phyloP scores from a whole-genome alignment of 768 basidiomycete species.

The Russula emetica region DNA sequence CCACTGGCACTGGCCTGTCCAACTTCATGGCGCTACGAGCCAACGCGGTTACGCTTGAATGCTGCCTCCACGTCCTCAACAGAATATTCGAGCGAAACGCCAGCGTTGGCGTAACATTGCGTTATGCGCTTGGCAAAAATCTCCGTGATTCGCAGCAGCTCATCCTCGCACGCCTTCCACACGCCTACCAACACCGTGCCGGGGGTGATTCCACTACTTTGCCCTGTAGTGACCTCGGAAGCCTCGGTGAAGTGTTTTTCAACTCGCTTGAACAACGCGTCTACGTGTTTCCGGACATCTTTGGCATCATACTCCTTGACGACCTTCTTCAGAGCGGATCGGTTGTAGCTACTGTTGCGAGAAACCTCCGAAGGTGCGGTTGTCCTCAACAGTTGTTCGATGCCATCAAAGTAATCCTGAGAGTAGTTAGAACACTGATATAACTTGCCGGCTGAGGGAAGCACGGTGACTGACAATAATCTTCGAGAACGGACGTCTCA shows the following conservation, averaged over 20 bases:
- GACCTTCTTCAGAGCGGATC: slow-evolving; percentile 74
- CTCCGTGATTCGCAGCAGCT: slow-evolving; percentile 68
- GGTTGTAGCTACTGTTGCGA: slow-evolving; percentile 69
- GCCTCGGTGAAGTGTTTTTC: slow-evolving; percentile 94
- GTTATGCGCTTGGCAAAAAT: slow-evolving; percentile 62
- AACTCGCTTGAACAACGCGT: slow-evolving; percentile 82
- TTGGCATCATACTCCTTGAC: slow-evolving; percentile 83
- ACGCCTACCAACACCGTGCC: slow-evolving; percentile 74
- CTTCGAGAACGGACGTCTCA: slow-evolving; percentile 81
- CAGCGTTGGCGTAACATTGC: slow-evolving; percentile 75
- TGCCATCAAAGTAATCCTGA: slow-evolving; percentile 92
- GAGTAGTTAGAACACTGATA: slow-evolving; percentile 3
- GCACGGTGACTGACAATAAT: slow-evolving; percentile 49
- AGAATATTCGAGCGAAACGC: slow-evolving; percentile 70
- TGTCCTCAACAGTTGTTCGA: slow-evolving; percentile 81
- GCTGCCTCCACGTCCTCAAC: slow-evolving; percentile 69
- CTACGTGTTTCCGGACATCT: slow-evolving; percentile 85
- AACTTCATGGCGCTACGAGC: slow-evolving; percentile 24
- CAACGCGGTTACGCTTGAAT: slow-evolving; percentile 61
- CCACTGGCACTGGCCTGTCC: neutral
- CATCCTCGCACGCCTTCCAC: slow-evolving; percentile 89
- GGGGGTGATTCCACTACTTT: slow-evolving; percentile 49
- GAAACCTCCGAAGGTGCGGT: slow-evolving; percentile 73
- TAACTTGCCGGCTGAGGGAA: neutral
- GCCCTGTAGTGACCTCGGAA: slow-evolving; percentile 58